phyloP scores from a whole-genome alignment of 2,329 filamentous ascomycete species.

The Epichloe hybrida region DNA sequence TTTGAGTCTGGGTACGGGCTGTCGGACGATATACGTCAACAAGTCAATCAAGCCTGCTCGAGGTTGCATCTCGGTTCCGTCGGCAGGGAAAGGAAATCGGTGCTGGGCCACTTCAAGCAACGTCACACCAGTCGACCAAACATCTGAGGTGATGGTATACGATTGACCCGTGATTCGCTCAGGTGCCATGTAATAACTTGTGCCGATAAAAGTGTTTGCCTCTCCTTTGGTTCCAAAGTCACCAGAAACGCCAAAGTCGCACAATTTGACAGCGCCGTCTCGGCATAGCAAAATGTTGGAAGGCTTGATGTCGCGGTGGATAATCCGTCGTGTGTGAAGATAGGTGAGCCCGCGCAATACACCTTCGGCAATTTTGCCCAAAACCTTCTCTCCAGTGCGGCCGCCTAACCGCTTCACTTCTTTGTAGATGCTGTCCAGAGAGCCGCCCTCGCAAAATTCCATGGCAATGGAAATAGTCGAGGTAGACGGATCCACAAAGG shows the following conservation, averaged over 20 bases:
- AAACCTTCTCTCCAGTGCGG: slow-evolving; percentile 88
- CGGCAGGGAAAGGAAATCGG: slow-evolving; percentile 93
- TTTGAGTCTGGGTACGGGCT: slow-evolving; percentile 88
- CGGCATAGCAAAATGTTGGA: slow-evolving; percentile 92
- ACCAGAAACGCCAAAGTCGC: slow-evolving; percentile 94
- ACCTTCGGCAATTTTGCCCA: slow-evolving; percentile 92
- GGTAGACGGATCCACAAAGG: slow-evolving; percentile 90
- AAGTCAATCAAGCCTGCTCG: slow-evolving; percentile 87
- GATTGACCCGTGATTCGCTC: slow-evolving; percentile 95
- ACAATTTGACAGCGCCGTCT: slow-evolving; percentile 88
- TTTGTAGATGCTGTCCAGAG: slow-evolving; percentile 89
- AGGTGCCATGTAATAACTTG: slow-evolving; percentile 98
- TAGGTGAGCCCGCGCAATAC: slow-evolving; percentile 90
- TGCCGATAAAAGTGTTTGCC: slow-evolving; percentile 97
- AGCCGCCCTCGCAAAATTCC: slow-evolving; percentile 97
- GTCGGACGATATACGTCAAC: slow-evolving; percentile 91
- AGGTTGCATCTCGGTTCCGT: slow-evolving; percentile 90
- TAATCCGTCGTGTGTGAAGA: slow-evolving; percentile 89
- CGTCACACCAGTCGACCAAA: slow-evolving; percentile 95
- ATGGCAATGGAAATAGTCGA: slow-evolving; percentile 97
- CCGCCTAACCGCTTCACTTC: slow-evolving; percentile 94
- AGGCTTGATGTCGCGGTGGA: slow-evolving; percentile 97
- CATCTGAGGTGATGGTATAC: slow-evolving; percentile 96
- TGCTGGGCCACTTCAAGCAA: slow-evolving; percentile 98
- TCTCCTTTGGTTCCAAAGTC: slow-evolving; percentile 98